Percentiles rank a stretch among this genome's conserved stretches.
phyloP scores from a whole-genome alignment of 176 grass and related monocot genomes.

The Pharus latifolius region DNA sequence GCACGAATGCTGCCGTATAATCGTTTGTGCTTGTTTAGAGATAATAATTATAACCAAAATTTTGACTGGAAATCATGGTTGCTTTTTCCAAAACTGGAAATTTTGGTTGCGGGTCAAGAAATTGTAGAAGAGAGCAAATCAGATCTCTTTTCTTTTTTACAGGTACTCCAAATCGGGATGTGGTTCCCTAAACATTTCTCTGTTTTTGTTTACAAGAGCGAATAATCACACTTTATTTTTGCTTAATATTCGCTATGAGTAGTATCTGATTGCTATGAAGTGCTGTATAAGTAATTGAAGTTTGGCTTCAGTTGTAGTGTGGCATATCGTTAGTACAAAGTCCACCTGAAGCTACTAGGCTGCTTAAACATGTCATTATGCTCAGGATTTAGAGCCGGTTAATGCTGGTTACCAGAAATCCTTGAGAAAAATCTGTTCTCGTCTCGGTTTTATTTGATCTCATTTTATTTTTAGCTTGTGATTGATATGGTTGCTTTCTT shows the following conservation, averaged over 20 bases:
- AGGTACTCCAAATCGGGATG: not conserved
- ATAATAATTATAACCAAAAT: conserved; percentile 16
- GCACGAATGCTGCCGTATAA: not conserved
- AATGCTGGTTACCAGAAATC: too few species aligned
- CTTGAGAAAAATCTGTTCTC: too few species aligned
- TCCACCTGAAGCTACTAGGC: too few species aligned
- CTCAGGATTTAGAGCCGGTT: too few species aligned
- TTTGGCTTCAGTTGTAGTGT: too few species aligned
- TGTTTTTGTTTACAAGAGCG: not conserved
- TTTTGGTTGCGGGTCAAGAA: not conserved
- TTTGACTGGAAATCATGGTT: conserved; percentile 5
- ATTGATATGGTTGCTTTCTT: too few species aligned
- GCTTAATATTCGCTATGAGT: not conserved
- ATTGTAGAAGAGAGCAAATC: conserved; percentile 9
- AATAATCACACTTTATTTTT: not conserved
- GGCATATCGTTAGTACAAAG: too few species aligned
- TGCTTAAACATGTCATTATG: too few species aligned
- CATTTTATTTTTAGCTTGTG: too few species aligned
- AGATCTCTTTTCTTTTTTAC: not conserved
- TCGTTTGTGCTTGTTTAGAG: not conserved
- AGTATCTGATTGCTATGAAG: not conserved
- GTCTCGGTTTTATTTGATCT: too few species aligned
- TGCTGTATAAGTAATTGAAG: too few species aligned
- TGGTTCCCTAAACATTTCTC: not conserved
- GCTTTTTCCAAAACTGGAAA: not conserved